Evolutionary conservation across 306 rosid genomes (phyloP), one percentile per base, ranked within the genome.

Genomic region (Prunus dulcis): DNA sequence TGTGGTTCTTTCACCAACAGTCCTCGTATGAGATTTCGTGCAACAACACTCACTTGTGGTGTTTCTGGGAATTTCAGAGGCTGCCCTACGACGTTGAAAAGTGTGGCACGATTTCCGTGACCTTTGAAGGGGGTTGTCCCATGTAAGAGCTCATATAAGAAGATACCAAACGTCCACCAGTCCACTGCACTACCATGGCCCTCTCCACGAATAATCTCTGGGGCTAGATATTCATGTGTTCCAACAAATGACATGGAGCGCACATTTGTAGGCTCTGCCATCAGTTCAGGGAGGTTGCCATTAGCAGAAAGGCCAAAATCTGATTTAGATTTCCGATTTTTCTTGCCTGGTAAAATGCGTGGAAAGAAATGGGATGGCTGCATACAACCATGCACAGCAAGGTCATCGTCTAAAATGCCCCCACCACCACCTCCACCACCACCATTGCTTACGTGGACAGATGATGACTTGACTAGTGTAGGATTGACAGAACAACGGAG

Each of bases 181-280:
- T 93, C 97, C 71, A 93, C 98, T 25, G 98, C 98, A 75, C 98
- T 93, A 3, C 98, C 98, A 68, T 93, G 98, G 4, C 98, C 98
- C 71, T 93, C 97, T 64, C 98, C 98, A 2, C 89, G 91, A 78
- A 93, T 80, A n/a, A 93, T 93, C 87, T 93, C 97, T 3, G 98
- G 98, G 38, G 98, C 96, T 41, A 93, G 91, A 38, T 93, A 93
- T 75, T 93, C 98, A 30, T 93, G 98, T 34, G 97, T 93, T 2
- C 98, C 98, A 30, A 93, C 98, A 77, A 91, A 93, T 71, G 98
- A 93, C 98, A 93, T 93, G n/a, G 98, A 93, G 1, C 93, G 82
- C 51, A 93, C 98, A 61, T 93, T 87, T 64, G 97, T 91, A 0
- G 97, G 98, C 79, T 93, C 97, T 45, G 97, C 98, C 97, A 93